Evolutionary conservation across 352 stramenopile genomes (phyloP), one percentile per base, ranked within the genome.

Genomic region (Elongisporangium prolatum): DNA sequence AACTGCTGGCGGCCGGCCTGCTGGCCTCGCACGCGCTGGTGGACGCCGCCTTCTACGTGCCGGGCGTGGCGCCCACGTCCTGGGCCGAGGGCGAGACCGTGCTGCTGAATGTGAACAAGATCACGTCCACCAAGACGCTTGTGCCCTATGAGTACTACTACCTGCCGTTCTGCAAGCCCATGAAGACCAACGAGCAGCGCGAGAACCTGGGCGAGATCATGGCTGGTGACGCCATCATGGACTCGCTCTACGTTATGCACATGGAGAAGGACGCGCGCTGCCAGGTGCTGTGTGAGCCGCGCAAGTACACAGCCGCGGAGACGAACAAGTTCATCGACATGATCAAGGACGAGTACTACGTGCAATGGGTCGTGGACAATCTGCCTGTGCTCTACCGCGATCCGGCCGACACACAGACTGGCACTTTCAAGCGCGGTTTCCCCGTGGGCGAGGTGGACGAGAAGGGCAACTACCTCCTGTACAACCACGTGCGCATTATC

Each of bases 111-210:
- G 97, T 98, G 16, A 98, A 99, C 85, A 96, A 98, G 71, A 97
- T 99, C 63, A 98, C 97, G 60, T 98, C 89, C 38, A 97, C 92
- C 48, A 98, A 98, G 72, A 99, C 97, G 51, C 92, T 99, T 59
- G 84, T 99, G 58, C 97, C 97, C 49, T 99, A 98, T 73, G 96
- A 99, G 74, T 99, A 99, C 73, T 99, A 99, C 78, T 96, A 98
- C 70, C 77, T 99, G 22, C 96, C 95, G 56, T 98, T 86, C 66
- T 99, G 91, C 76, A 80, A 83, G 62, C 83, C 85, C 18, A 73
- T 78, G 59, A 59, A 74, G 59, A 96, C 89, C 21, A 80, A 93
- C 48, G 85, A 94, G 67, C 75, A 95, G 63, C 76, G 87, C 53
- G 89, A 97, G 67, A 98, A 98, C 76, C 65, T 98, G 40, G 92